These are phyloP conservation scores for Starmera stellimalicola DNA, from an alignment of 1,139 yeast species.

Conservation along the genomic window DNA sequence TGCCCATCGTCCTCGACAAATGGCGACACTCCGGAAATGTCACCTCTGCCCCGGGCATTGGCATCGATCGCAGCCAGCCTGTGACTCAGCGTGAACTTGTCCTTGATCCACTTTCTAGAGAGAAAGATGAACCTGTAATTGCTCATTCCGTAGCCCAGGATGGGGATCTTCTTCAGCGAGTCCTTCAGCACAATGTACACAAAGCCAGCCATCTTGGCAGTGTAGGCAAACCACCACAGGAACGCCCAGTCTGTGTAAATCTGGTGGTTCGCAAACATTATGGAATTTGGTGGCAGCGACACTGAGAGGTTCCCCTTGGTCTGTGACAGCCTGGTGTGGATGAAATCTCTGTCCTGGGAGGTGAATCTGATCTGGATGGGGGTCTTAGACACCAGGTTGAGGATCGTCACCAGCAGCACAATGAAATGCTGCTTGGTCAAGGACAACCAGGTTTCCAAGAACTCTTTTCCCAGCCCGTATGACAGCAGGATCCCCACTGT, in stretches of 20 bases:
- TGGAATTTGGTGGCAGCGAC: slow-evolving; percentile 39
- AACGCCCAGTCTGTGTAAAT: slow-evolving; percentile 93
- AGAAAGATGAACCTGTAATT: slow-evolving; percentile 72
- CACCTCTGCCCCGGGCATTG: slow-evolving; percentile 35
- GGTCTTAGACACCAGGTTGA: slow-evolving; percentile 32
- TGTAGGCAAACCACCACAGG: slow-evolving; percentile 79
- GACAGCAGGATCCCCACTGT: slow-evolving; percentile 26
- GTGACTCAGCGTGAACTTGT: slow-evolving; percentile 48
- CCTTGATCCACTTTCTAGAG: slow-evolving; percentile 77
- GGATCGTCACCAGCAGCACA: slow-evolving; percentile 34
- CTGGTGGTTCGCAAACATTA: slow-evolving; percentile 80
- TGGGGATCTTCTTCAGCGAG: slow-evolving; percentile 64
- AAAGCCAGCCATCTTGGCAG: slow-evolving; percentile 54
- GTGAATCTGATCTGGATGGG: slow-evolving; percentile 28
- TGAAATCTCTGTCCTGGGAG: slow-evolving; percentile 28
- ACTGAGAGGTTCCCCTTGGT: slow-evolving; percentile 21
- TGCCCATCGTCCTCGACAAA: slow-evolving; percentile 13
- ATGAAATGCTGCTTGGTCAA: slow-evolving; percentile 44
- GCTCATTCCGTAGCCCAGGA: slow-evolving; percentile 83
- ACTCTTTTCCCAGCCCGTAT: slow-evolving; percentile 18
- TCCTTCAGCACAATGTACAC: slow-evolving; percentile 70
- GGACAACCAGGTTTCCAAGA: slow-evolving; percentile 30
- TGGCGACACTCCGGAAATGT: slow-evolving; percentile 36
- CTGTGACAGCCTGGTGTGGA: slow-evolving; percentile 17
- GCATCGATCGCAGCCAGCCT: slow-evolving; percentile 49